These are phyloP conservation scores for Oryza longistaminata DNA, from an alignment of 176 grass and related monocot species.

Conservation along the genomic window DNA sequence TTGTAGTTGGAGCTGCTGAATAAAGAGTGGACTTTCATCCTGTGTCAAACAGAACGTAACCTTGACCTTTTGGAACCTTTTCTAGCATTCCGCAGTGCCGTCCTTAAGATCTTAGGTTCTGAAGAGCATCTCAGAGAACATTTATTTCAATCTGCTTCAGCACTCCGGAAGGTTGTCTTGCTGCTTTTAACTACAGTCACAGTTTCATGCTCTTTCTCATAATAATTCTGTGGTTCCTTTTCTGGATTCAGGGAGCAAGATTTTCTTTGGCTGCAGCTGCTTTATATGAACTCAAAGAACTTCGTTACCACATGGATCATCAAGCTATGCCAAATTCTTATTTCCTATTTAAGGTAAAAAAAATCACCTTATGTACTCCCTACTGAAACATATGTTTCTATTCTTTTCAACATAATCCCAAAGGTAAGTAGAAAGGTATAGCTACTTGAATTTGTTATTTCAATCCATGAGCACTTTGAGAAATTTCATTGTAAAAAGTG, in stretches of 20 bases:
- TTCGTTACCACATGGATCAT: constrained; percentile 57
- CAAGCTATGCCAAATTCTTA: constrained; percentile 60
- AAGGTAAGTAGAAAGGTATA: background rate
- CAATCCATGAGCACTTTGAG: background rate
- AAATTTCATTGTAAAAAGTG: background rate
- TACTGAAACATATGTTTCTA: background rate
- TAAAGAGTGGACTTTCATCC: constrained; percentile 79
- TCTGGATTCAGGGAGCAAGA: constrained; percentile 71
- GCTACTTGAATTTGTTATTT: constrained; percentile 4
- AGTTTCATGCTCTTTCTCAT: constrained; percentile 17
- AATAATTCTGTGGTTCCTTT: constrained; percentile 22
- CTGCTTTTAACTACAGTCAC: constrained; percentile 21
- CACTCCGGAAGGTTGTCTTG: constrained; percentile 77
- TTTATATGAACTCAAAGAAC: constrained; percentile 88
- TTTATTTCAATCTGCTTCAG: constrained; percentile 85
- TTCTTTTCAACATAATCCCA: background rate
- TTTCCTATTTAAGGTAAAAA: constrained; percentile 76
- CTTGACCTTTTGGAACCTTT: constrained; percentile 93
- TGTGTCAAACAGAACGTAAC: constrained; percentile 62
- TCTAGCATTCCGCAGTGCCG: constrained; percentile 75
- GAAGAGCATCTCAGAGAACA: constrained; percentile 69
- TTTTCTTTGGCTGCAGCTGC: constrained; percentile 87
- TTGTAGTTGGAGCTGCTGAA: constrained; percentile 69
- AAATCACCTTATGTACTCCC: background rate
- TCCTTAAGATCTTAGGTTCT: constrained; percentile 75